Base-by-base conservation (phyloP, 2,329 filamentous ascomycete species). In the Rhinocladiella mackenziei region DNA sequence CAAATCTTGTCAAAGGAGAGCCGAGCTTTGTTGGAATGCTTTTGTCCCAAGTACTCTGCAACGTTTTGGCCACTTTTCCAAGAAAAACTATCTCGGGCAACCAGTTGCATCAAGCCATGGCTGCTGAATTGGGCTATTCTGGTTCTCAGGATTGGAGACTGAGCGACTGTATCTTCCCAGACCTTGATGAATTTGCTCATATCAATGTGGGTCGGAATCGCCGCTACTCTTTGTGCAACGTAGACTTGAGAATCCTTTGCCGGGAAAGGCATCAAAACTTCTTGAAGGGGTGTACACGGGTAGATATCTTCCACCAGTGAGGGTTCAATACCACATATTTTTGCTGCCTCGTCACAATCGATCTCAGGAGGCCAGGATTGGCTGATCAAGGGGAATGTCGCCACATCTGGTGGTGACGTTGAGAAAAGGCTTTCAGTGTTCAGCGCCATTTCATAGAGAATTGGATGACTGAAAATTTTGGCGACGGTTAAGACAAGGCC, bases 111-210 rank as follows among this genome's bases (percentile, higher is more conserved):
- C 26, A 69, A 64, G 14, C 64, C 59, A 39, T 58, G 58, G 4
- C 59, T 51, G 2, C 62, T 61, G 1, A 63, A 65, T 41, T 69
- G 62, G 4, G 69, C 60, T 37, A 72, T 64, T 6, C 72, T 65
- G 14, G 73, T 76, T 8, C 74, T 65, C 7, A 76, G 60, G n/a
- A 75, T 72, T 20, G 71, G 68, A 17, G 68, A 58, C 26, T 70
- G 66, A 5, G 65, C 54, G 2, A 74, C 65, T 3, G 66, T 62
- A 9, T 62, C 60, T 35, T 73, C 64, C 72, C 72, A 76, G 0
- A 72, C 64, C 8, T 59, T 53, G 47, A 69, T 72, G 59, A 75
- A 71, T 17, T 59, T 63, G 5, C 56, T 53, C 2, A 74, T 29
- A 44, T 74, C 62, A 4, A 72, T 54, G 3, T 59, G 42, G 3